A percentile compares a stretch with the other conserved stretches of the same genome.
Conservation (phyloP, 129 eudicot species). For the Cynara cardunculus region DNA sequence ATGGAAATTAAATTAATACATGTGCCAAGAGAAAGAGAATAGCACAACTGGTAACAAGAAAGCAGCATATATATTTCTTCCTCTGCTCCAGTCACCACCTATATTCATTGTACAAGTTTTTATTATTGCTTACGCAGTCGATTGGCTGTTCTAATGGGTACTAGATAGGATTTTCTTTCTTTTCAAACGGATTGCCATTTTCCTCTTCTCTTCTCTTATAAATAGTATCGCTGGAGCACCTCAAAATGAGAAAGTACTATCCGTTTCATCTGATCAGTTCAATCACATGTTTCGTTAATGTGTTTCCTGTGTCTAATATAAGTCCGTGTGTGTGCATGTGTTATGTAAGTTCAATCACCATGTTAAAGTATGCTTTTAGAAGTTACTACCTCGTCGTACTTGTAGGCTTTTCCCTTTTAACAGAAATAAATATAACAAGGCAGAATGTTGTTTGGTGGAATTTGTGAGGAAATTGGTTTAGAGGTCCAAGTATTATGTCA, state of each 20-base stretch:
- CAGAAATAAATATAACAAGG: not conserved
- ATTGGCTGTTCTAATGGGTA: not conserved
- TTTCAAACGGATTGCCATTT: not conserved
- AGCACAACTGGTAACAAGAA: not conserved
- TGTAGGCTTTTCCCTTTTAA: not conserved
- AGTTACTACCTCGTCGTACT: not conserved
- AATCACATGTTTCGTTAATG: not conserved
- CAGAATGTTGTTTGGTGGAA: not conserved
- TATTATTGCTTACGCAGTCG: not conserved
- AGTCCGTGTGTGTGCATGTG: not conserved
- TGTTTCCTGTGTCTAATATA: not conserved
- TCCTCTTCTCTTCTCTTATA: slow-evolving; percentile 1
- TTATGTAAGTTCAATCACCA: not conserved
- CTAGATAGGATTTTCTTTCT: not conserved
- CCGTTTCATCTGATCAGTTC: not conserved
- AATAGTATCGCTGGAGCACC: not conserved
- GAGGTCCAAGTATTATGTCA: not conserved
- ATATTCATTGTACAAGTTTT: not conserved
- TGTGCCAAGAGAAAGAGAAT: not conserved
- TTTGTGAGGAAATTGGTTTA: not conserved
- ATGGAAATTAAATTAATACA: not conserved
- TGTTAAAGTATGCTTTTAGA: not conserved
- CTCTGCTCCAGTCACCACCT: not conserved
- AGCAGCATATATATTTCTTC: not conserved
- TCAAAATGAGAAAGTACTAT: not conserved